Evolutionary conservation across 306 rosid species (phyloP), one percentile per base, ranked within the genome.

Genomic region (Vigna reflexopilosa): DNA sequence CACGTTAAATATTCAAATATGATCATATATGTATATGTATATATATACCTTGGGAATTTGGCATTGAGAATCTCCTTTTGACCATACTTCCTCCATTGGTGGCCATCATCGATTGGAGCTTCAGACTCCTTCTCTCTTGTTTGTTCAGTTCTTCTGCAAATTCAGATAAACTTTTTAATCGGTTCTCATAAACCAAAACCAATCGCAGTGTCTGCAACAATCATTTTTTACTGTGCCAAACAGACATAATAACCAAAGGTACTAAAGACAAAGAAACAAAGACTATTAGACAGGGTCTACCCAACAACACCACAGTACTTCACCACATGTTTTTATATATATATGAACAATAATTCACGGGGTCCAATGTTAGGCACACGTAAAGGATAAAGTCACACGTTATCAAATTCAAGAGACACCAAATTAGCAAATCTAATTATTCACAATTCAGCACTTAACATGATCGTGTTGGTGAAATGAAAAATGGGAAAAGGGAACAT

Each of bases 61-160:
- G 80, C 10, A 67, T 85, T 66, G 0, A 82, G 85, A 67, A 93
- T 93, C 0, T 1, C 8, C 62, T 93, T 93, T 68, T 93, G 93
- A 26, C 97, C 97, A 19, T 93, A 93, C 48, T 90, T 90, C 72
- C 97, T 93, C 96, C 97, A 92, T 10, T 86, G 86, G 73, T 87
- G 85, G 1, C 97, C 92, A 75, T 90, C 97, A 16, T 87, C 86
- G 0, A 15, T 48, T 67, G 80, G 85, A 59, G 68, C 9, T 6
- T 78, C 75, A 19, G 88, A 75, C 0, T 84, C 90, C 42, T 67
- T 80, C 71, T 56, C 88, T 89, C 81, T 58, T 38, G 87, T n/a
- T 16, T 81, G 77, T 30, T 75, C 45, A 47, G 72, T 76, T 82
- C 70, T 90, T 67, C 97, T 92, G 88, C 24, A 73, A 66, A 48